phyloP scores from a whole-genome alignment of 2,329 filamentous ascomycete species.

The Beauveria sp. region DNA sequence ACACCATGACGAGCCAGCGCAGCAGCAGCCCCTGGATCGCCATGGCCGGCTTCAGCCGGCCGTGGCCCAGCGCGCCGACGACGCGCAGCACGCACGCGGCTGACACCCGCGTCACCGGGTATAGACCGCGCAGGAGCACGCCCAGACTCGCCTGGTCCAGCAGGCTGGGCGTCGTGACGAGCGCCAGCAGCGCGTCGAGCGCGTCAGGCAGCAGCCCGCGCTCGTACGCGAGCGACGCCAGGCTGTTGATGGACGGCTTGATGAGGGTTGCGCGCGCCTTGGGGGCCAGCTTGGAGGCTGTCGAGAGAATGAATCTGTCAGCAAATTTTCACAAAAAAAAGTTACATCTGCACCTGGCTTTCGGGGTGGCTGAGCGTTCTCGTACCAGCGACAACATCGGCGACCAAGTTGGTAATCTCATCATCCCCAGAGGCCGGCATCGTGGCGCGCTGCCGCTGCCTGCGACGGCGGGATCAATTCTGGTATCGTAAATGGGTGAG shows the following conservation, averaged over 20 bases:
- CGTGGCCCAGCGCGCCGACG: slow-evolving; percentile 69
- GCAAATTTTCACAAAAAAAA: background rate
- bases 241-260: slow-evolving; percentile 54
- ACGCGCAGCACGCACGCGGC: slow-evolving; percentile 55
- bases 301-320: background rate
- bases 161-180: slow-evolving; percentile 58
- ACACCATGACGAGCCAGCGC: slow-evolving; percentile 71
- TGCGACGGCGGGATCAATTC: background rate
- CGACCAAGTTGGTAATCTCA: slow-evolving; percentile 28
- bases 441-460: slow-evolving; percentile 3
- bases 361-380: background rate
- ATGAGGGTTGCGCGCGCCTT: slow-evolving; percentile 59
- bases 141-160: slow-evolving; percentile 70
- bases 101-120: slow-evolving; percentile 60
- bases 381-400: slow-evolving; percentile 25
- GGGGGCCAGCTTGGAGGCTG: slow-evolving; percentile 53
- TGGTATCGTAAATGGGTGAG: background rate
- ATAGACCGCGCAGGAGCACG: slow-evolving; percentile 64
- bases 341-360: background rate
- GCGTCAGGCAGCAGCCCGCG: slow-evolving; percentile 55
- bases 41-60: slow-evolving; percentile 65
- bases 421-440: slow-evolving; percentile 21
- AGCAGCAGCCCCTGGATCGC: slow-evolving; percentile 63
- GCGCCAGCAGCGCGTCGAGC: slow-evolving; percentile 55
- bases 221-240: slow-evolving; percentile 58